Evolutionary conservation across 1,284 basidiomycete genomes (phyloP), one percentile per base, ranked within the genome.

Genomic region (Marasmius oreades): DNA sequence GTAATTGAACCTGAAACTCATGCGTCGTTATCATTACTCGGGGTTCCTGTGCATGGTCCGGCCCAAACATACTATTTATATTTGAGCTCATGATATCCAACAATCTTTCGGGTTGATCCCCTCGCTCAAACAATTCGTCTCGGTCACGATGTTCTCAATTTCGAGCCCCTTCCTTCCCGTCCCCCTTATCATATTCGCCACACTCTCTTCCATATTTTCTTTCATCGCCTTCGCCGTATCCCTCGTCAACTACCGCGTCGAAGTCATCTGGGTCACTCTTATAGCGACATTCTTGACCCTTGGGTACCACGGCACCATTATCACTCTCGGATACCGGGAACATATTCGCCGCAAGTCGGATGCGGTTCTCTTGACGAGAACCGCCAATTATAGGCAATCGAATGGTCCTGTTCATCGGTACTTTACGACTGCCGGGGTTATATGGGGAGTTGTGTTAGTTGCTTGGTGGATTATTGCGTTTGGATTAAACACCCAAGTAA

Each of bases 21-120:
- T n/a, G n/a, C n/a, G n/a, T n/a, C n/a, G n/a, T 31, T 31, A 42
- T 16, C 39, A 20, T 7, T 42, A 42, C 16, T 42, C 39, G n/a
- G 39, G 39, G 39, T 37, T 5, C 36, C 36, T 37, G 12, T 37
- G 12, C 36, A 2, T 2, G 36, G 12, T 42, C 16, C 8, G 39
- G 39, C 7, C 28, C 4, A 31, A 10, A 16, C 11, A 7, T 16
- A 39, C 7, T 42, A 42, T 42, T 18, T 42, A 42, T 7, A 42
- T 8, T 8, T 16, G 39, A 16, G 39, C 39, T 42, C 39, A n/a
- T 20, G 11, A 7, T 42, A 8, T 18, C n/a, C n/a, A 20, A n/a
- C n/a, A n/a, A 8, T n/a, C 47, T 50, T 50, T 50, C n/a, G 47
- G 47, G 47, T 50, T 50, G 47, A 50, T 50, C 47, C 47, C 47